phyloP scores from a whole-genome alignment of 1,284 basidiomycete genomes.

The Xerocomus cyaneibrunnescens region DNA sequence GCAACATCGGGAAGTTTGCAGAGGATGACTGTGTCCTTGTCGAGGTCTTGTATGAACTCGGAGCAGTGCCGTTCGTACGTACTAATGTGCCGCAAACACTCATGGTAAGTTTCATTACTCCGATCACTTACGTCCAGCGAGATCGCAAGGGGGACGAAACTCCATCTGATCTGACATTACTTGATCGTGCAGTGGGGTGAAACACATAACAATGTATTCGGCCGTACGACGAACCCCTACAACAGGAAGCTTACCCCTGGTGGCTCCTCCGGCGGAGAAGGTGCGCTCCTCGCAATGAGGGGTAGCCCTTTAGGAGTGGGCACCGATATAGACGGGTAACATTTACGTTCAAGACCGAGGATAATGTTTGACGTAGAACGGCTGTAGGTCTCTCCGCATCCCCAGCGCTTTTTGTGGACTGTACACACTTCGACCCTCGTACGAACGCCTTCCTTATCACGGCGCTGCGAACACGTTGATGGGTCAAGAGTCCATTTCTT shows the following conservation, averaged over 20 bases:
- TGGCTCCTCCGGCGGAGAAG: conserved; percentile 68
- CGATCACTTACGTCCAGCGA: background rate
- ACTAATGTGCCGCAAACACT: conserved; percentile 75
- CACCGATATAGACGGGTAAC: conserved; percentile 66
- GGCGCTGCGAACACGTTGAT: conserved; percentile 64
- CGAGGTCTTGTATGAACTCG: conserved; percentile 56
- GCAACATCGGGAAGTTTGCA: conserved; percentile 58
- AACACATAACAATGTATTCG: conserved; percentile 65
- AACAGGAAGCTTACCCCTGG: conserved; percentile 56
- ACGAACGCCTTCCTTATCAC: conserved; percentile 67
- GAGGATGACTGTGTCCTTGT: conserved; percentile 57
- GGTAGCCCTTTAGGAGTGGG: conserved; percentile 68
- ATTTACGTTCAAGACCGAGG: background rate
- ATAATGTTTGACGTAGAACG: background rate
- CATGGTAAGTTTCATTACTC: conserved; percentile 42
- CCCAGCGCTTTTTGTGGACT: conserved; percentile 67
- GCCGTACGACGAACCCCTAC: conserved; percentile 65
- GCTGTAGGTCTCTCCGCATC: conserved; percentile 62
- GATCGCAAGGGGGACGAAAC: background rate
- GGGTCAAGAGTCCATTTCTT: conserved; percentile 72
- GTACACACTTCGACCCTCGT: conserved; percentile 73
- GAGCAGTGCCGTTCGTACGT: conserved; percentile 69
- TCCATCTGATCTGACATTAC: background rate
- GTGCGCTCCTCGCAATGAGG: conserved; percentile 57
- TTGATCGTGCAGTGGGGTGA: conserved; percentile 52